Evolutionary conservation across 139 green algal genomes (phyloP), one percentile per base, ranked within the genome.

Genomic region (Desmodesmus armatus): DNA sequence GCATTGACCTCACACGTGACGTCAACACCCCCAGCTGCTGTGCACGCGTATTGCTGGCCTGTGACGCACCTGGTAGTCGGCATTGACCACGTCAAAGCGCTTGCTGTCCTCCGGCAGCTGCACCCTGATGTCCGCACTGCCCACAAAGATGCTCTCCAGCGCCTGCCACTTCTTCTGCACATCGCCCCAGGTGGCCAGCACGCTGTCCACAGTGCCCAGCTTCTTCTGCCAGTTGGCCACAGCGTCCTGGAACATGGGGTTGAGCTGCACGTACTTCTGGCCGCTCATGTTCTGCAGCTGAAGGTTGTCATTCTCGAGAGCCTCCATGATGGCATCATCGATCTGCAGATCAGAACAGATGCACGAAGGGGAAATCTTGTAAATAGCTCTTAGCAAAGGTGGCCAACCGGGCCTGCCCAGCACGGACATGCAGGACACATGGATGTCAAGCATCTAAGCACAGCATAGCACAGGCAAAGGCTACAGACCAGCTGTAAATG

Each of bases 91-190:
- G 73, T 88, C 94, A 88, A 98, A 98, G 74, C 93, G 89, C 89
- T 97, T 95, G 33, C 85, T 93, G 85, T 98, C 96, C 84, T 97
- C 94, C 3, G 96, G 96, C 84, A 99, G 93, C 90, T 98, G 95
- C 80, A 96, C 95, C 6, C 96, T 90, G 81, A 99, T 98, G 85
- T 99, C 96, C 5, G 92, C 94, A 0, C 86, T 94, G 58, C 95
- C 95, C 15, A 97, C 84, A 78, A 98, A 99, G 82, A 99, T 98
- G 78, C 88, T 91, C 89, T 98, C 94, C 41, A 99, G 90, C 29
- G 93, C 92, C 84, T 95, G 93, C 96, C 96, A 99, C 89, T 98
- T 98, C 88, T 94, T 96, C 89, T 98, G 96, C 62, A 97, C 94
- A 58, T 98, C 93, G 19, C 47, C 41, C 96, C 96, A 99, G 19